A percentile compares a stretch with the other conserved stretches of the same genome.
Conservation (phyloP, 306 rosid genomes). For the Ormosia semicastrata region DNA sequence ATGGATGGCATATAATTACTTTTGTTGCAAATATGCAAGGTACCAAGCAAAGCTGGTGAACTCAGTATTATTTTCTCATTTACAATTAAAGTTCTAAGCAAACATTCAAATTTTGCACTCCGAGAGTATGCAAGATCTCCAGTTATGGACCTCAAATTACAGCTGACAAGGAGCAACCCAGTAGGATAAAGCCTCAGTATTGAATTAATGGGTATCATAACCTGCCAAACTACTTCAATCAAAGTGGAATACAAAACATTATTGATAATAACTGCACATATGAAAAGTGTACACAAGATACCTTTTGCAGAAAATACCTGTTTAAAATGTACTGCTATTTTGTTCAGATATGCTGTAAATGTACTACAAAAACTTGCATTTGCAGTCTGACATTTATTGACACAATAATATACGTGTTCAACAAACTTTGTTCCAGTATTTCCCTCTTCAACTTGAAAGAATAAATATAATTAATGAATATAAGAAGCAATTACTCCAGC, state of each 20-base stretch:
- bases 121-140: slow-evolving; percentile 42
- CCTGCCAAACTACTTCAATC: slow-evolving; percentile 48
- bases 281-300: slow-evolving; percentile 10
- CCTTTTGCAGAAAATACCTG: slow-evolving; percentile 50
- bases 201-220: slow-evolving; percentile 46
- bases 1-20: slow-evolving; percentile 29
- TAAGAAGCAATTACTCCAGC: slow-evolving; percentile 4
- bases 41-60: slow-evolving; percentile 46
- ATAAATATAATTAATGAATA: slow-evolving; percentile 16
- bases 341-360: slow-evolving; percentile 57
- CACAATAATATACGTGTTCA: slow-evolving; percentile 75
- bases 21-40: slow-evolving; percentile 42
- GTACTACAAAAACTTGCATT: slow-evolving; percentile 55
- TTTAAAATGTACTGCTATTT: slow-evolving; percentile 48
- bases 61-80: slow-evolving; percentile 41
- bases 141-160: slow-evolving; percentile 34
- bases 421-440: slow-evolving; percentile 54
- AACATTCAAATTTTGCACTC: slow-evolving; percentile 43
- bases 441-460: slow-evolving; percentile 58
- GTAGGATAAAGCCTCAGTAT: slow-evolving; percentile 70
- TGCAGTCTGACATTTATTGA: slow-evolving; percentile 56
- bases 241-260: slow-evolving; percentile 12
- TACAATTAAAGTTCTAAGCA: slow-evolving; percentile 44
- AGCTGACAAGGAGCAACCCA: slow-evolving; percentile 53
- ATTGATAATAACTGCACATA: slow-evolving; percentile 24